phyloP scores from a whole-genome alignment of 2,329 filamentous ascomycete genomes.

The Atkinsonella texensis region DNA sequence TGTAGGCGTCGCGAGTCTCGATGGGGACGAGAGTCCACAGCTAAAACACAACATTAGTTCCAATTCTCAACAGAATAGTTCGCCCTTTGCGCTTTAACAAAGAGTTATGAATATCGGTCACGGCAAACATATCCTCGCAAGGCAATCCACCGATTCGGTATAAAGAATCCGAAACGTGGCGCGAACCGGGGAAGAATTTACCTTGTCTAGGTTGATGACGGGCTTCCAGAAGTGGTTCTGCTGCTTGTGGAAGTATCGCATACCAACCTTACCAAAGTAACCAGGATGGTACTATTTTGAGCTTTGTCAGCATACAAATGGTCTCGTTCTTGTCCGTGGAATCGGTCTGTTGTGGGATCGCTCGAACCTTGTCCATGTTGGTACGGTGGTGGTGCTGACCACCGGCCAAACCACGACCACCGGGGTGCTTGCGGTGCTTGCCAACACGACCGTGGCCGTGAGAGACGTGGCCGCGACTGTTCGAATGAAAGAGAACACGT shows the following conservation, averaged over 20 bases:
- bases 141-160: not conserved
- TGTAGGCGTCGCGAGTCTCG: conserved; percentile 89
- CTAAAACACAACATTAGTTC: conserved; percentile 34
- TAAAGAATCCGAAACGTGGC: not conserved
- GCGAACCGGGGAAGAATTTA: conserved; percentile 25
- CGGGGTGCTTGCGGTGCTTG: conserved; percentile 91
- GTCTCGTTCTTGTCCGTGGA: conserved; percentile 1
- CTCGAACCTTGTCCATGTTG: conserved; percentile 64
- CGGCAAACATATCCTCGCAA: not conserved
- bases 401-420: conserved; percentile 85
- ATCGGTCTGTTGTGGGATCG: not conserved
- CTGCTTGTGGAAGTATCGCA: conserved; percentile 95
- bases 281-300: conserved; percentile 73
- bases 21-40: conserved; percentile 90
- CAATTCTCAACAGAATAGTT: too few relatives aligned
- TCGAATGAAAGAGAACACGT: not conserved
- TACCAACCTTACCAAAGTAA: conserved; percentile 98
- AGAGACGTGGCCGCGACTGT: conserved; percentile 91
- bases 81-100: too few relatives aligned
- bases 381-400: conserved; percentile 77
- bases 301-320: conserved; percentile 15
- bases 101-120: not conserved
- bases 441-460: conserved; percentile 97
- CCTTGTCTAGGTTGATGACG: conserved; percentile 97
- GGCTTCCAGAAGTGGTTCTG: conserved; percentile 98